Evolutionary conservation across 2,329 filamentous ascomycete species (phyloP), one percentile per base, ranked within the genome.

Genomic region (Penicillium sclerotigenum): DNA sequence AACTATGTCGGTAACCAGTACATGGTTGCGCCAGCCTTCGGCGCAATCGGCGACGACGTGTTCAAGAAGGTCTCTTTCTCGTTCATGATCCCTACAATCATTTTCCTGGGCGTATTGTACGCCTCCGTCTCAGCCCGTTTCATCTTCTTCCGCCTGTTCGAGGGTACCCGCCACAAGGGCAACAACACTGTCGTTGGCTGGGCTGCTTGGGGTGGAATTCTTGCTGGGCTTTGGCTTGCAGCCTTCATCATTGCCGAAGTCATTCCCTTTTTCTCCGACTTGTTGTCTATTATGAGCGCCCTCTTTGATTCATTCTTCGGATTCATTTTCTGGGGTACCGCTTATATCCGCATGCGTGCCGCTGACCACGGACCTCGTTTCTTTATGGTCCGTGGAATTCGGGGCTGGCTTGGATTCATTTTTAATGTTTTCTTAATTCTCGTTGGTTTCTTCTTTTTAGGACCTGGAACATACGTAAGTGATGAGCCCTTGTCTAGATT

Each of bases 61-160:
- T 94, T 87, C 77, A 91, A 94, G 77, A 96, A 96, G 78, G 82
- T 94, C 2, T 84, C 90, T 0, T 97, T 96, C 75, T 91, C 88
- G 13, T 96, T 97, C 78, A 96, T 96, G 91, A 88, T 97, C 31
- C 92, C 92, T 0, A 97, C 92, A 0, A 82, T 97, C 62, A 91
- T 97, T 69, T 97, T 97, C 78, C 76, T 97, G 5, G 92, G 92
- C 8, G 90, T 95, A 0, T 75, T 97, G 18, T 97, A 97, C 71
- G 91, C 92, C 14, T 94, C 90, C 0, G 90, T 97, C 1, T 92
- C 90, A 4, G 88, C 89, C 0, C 88, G 92, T 29, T 96, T 97
- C 77, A 79, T 97, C 67, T 96, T 96, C 78, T 95, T 96, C 83
- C 89, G 90, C 60, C 70, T 94, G 18, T 96, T 96, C 74, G 85